A percentile compares a stretch with the other conserved stretches of the same genome.
phyloP scores from a whole-genome alignment of 192 early-diverging fungal genomes.

The Coemansia sp. region DNA sequence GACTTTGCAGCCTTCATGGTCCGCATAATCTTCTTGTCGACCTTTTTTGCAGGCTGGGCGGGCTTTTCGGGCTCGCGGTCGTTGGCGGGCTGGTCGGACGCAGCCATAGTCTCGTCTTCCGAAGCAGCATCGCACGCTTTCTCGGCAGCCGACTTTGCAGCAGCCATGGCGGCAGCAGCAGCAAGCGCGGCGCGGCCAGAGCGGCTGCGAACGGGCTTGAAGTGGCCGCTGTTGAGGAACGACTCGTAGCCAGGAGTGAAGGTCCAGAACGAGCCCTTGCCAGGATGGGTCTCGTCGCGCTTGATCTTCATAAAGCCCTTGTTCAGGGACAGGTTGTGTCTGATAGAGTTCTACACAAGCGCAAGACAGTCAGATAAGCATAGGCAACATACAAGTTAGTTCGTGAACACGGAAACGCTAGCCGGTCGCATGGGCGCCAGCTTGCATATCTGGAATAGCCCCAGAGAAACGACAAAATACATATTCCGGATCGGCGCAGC shows the following conservation, averaged over 20 bases:
- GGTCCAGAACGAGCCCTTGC: conserved; percentile 84
- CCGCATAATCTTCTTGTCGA: conserved; percentile 42
- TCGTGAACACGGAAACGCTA: neutral
- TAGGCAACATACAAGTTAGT: neutral
- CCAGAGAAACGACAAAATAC: neutral
- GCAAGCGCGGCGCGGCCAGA: conserved; percentile 53
- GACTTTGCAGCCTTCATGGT: conserved; percentile 45
- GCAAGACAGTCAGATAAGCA: conserved; percentile 5
- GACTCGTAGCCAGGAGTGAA: conserved; percentile 56
- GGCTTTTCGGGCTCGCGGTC: conserved; percentile 1
- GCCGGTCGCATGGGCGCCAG: neutral
- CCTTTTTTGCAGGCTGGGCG: conserved; percentile 20
- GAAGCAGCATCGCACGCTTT: conserved; percentile 12
- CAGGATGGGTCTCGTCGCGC: conserved; percentile 75
- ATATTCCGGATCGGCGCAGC: neutral
- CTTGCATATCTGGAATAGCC: neutral
- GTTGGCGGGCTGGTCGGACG: conserved; percentile 13
- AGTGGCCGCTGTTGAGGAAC: conserved; percentile 51
- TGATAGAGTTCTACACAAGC: conserved; percentile 81
- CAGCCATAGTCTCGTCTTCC: conserved; percentile 16
- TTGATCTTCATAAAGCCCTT: conserved; percentile 78
- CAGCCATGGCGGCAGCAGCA: conserved; percentile 49
- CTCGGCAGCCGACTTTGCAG: conserved; percentile 22
- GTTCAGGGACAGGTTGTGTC: conserved; percentile 86
- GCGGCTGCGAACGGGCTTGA: conserved; percentile 57